Evolutionary conservation across 208 protist genomes (phyloP), one percentile per base, ranked within the genome.

Genomic region (Trypanosoma mega): DNA sequence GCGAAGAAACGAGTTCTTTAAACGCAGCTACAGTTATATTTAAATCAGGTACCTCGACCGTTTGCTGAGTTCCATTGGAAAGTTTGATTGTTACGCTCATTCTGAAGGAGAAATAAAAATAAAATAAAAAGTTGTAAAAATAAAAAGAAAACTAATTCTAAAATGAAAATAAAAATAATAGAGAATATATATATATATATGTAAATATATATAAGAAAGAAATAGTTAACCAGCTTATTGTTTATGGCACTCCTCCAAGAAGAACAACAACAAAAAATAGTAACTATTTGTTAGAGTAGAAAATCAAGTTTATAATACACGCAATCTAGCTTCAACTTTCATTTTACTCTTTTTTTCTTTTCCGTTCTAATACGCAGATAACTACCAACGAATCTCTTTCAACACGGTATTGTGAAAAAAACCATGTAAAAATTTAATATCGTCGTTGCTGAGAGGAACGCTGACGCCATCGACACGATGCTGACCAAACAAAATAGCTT

Each of bases 331-430:
- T 5, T 12, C 5, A 6, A 52, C 33, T 31, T 34, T 52, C 26
- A 31, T 29, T 27, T 9, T 24, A 21, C 9, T 31, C 43, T 56
- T 23, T 23, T 24, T 43, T n/a, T n/a, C n/a, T n/a, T n/a, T n/a
- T n/a, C n/a, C n/a, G n/a, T n/a, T n/a, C n/a, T n/a, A n/a, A n/a
- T n/a, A n/a, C n/a, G 12, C 34, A 12, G 34, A 9, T 6, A 26
- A 6, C 6, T n/a, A 54, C 69, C 61, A 87, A 62, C 89, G 72
- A 43, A 96, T 49, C 41, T 89, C 86, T 27, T 93, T 91, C 14
- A 91, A 21, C 33, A 93, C 72, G 21, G 69, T 89, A 54, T 92
- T 90, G 54, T 93, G 89, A 66, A 90, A 93, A 65, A 96, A 96
- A 18, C 78, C 78, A 58, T 93, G 80, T 48, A 93, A 76, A 75